These are phyloP conservation scores for Aspergillus persii DNA, from an alignment of 2,329 filamentous ascomycete species.

Conservation along the genomic window DNA sequence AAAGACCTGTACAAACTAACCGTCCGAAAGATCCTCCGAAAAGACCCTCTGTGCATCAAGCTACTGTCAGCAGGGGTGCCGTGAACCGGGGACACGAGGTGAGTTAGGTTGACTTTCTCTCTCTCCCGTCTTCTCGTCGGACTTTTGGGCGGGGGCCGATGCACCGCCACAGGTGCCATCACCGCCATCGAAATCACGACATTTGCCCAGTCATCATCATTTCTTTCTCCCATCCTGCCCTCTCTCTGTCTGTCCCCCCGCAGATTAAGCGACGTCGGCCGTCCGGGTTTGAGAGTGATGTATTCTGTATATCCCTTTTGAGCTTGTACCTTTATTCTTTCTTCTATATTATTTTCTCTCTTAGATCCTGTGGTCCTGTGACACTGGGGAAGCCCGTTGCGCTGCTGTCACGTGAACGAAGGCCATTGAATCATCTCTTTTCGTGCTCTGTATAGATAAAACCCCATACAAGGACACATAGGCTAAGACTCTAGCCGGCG, in stretches of 20 bases:
- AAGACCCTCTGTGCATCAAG: not conserved
- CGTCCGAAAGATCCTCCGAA: not conserved
- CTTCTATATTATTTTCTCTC: not conserved
- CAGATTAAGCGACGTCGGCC: not conserved
- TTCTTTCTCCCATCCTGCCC: not conserved
- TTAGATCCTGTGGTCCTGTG: not conserved
- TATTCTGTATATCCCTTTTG: not conserved
- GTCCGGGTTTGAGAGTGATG: not conserved
- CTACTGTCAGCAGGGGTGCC: slow-evolving; percentile 17
- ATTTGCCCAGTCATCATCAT: slow-evolving; percentile 4
- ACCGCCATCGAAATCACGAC: slow-evolving; percentile 12
- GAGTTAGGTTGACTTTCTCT: not conserved
- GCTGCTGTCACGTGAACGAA: slow-evolving; percentile 1
- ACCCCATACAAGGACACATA: slow-evolving; percentile 6
- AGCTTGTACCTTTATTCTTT: not conserved
- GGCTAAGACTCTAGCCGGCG: slow-evolving; percentile 21
- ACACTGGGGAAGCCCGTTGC: not conserved
- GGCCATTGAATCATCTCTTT: not conserved
- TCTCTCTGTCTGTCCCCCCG: not conserved
- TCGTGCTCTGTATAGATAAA: not conserved
- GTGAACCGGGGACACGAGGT: slow-evolving; percentile 9
- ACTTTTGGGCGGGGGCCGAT: slow-evolving; percentile 16
- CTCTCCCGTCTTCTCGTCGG: not conserved
- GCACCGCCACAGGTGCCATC: slow-evolving; percentile 25
- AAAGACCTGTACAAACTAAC: not conserved